Evolutionary conservation across 2,329 filamentous ascomycete genomes (phyloP), one percentile per base, ranked within the genome.

Genomic region (Orbilia blumenaviensis): DNA sequence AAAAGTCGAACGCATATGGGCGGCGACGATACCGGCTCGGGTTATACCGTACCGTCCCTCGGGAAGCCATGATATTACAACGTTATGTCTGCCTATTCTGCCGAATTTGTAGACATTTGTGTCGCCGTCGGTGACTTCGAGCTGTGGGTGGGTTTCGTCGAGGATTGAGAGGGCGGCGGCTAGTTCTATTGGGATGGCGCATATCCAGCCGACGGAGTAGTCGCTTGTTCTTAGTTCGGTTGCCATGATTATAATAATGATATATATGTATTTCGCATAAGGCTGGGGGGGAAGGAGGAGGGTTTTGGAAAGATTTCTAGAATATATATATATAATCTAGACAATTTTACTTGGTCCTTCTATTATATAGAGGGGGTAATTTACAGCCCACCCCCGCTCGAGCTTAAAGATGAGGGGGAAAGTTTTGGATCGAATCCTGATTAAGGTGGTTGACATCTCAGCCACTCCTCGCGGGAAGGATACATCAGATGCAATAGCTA

Each of bases 131-230:
- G 16, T 14, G 8, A 18, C 16, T 4, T 64, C 21, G 60, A 50
- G 60, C 29, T 48, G 16, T 10, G 60, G 41, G 18, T 64, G 21
- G 12, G 42, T 50, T 27, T 64, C 60, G 21, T 64, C 60, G 16
- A 64, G 60, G 25, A 64, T 27, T 60, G 77, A 7, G 78, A 67
- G 2, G 66, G 64, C 60, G 18, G 60, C 60, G n/a, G 41, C 27
- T 18, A 50, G 27, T 64, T 64, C 60, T 62, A 46, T 62, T 1
- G 58, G n/a, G 25, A 46, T 46, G 14, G 38, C 38, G 58, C 58
- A 61, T 38, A 61, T 27, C 56, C 56, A 42, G 4, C 34, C 56
- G 29, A 61, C 16, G 21, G 56, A 61, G 58, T 46, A 62, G 41
- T 62, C 58, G 60, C 60, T 32, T 64, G 12, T 32, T 52, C 18